Evolutionary conservation across 2,329 filamentous ascomycete genomes (phyloP).

Genomic region (Cladophialophora chaetospira): DNA sequence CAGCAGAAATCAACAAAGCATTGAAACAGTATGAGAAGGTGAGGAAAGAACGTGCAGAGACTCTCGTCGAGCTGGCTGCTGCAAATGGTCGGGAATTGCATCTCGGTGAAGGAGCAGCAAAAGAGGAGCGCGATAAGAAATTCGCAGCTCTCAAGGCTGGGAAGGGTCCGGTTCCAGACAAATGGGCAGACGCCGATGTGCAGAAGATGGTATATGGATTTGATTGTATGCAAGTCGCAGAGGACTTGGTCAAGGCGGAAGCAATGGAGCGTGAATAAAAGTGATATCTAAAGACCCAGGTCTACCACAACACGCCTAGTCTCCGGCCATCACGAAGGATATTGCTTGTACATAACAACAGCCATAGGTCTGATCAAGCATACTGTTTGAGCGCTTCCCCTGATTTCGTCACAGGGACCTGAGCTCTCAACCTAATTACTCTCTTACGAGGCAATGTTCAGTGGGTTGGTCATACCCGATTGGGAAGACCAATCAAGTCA

Average conservation of each 20-base stretch:
- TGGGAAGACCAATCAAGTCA: no score
- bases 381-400: no score
- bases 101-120: conserved; percentile 59
- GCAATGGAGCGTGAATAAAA: not conserved
- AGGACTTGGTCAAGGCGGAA: conserved; percentile 40
- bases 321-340: no score
- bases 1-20: conserved; percentile 53
- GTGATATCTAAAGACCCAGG: not conserved
- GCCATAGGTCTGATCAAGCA: no score
- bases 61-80: conserved; percentile 59
- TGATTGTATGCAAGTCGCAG: conserved; percentile 60
- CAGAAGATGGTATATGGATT: conserved; percentile 67
- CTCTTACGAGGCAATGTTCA: no score
- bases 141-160: conserved; percentile 57
- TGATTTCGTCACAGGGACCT: no score
- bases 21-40: conserved; percentile 59
- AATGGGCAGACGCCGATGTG: conserved; percentile 71
- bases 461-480: no score
- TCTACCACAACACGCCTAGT: no score
- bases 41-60: conserved; percentile 59
- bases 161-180: conserved; percentile 59
- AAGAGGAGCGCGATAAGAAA: conserved; percentile 59
- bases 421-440: no score
- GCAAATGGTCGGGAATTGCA: conserved; percentile 58
- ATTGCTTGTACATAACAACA: no score